phyloP scores from a whole-genome alignment of 495 filamentous ascomycete species.

The Penicillium antarcticum region DNA sequence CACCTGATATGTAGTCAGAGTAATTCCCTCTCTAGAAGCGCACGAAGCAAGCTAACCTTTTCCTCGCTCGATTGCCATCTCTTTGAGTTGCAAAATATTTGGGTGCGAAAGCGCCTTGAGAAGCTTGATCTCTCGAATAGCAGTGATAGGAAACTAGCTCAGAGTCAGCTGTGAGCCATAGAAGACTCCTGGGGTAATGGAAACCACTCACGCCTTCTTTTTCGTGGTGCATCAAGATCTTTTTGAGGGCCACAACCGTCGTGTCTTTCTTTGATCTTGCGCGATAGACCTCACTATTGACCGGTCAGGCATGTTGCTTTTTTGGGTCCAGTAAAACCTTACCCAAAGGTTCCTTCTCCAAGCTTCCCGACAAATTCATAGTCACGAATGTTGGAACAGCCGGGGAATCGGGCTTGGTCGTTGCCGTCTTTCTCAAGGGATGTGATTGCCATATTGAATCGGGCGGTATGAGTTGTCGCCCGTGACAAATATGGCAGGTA shows the following conservation, averaged over 20 bases:
- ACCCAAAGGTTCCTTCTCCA: conserved; percentile 97
- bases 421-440: conserved; percentile 32
- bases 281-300: conserved; percentile 80
- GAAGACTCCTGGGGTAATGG: background rate
- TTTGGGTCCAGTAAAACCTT: conserved; percentile 14
- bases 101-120: conserved; percentile 88
- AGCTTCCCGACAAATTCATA: conserved; percentile 90
- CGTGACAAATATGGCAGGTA: too few species aligned
- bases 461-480: too few species aligned
- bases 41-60: conserved; percentile 45
- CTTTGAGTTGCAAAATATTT: conserved; percentile 83
- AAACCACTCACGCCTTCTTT: conserved; percentile 71
- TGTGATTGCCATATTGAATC: conserved; percentile 30
- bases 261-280: conserved; percentile 73
- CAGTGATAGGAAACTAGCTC: conserved; percentile 85
- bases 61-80: conserved; percentile 90
- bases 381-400: conserved; percentile 82
- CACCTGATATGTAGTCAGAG: conserved; percentile 35
- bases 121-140: conserved; percentile 95
- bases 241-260: conserved; percentile 82
- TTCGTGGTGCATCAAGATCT: conserved; percentile 96
- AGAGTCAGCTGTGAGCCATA: conserved; percentile 4
- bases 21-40: conserved; percentile 6
- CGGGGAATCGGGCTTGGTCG: conserved; percentile 58
- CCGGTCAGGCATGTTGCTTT: conserved; percentile 9